Conservation (phyloP, 768 basidiomycete species). For the Mycena indigotica region DNA sequence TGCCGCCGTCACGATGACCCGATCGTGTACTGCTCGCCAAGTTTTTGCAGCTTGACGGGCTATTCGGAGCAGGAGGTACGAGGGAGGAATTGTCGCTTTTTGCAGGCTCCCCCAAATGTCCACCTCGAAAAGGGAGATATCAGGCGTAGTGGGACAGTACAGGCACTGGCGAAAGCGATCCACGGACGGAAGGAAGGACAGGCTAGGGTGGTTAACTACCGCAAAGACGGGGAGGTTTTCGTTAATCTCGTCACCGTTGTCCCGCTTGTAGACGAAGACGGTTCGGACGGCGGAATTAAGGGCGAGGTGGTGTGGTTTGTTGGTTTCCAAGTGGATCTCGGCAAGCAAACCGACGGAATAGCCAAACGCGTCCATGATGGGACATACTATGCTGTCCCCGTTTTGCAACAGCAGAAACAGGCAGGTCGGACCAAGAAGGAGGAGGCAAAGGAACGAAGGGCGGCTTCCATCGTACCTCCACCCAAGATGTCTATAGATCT, state of each 20-base stretch:
- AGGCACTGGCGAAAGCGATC: constrained; percentile 65
- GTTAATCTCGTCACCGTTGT: constrained; percentile 92
- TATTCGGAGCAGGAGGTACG: constrained; percentile 76
- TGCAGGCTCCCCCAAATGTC: constrained; percentile 65
- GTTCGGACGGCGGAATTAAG: constrained; percentile 50
- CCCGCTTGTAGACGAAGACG: constrained; percentile 71
- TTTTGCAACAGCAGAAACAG: neutral
- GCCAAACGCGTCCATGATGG: constrained; percentile 79
- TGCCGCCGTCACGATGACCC: constrained; percentile 78
- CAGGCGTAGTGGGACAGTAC: constrained; percentile 60
- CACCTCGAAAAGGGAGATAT: constrained; percentile 33
- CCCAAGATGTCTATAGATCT: constrained; percentile 6
- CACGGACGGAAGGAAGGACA: constrained; percentile 85
- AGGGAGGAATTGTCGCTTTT: constrained; percentile 88
- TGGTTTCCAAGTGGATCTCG: constrained; percentile 95
- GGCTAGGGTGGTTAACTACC: constrained; percentile 83
- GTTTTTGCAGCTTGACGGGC: constrained; percentile 77
- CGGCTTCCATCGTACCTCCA: constrained; percentile 1
- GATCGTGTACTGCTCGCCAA: constrained; percentile 88
- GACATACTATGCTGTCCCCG: constrained; percentile 25
- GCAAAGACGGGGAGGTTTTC: constrained; percentile 82
- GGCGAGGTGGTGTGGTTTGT: constrained; percentile 84
- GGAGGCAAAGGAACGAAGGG: neutral
- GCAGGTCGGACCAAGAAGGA: neutral
- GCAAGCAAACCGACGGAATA: constrained; percentile 83